Base-by-base conservation (phyloP, 768 basidiomycete species). In the Nevesoporus exiguus region DNA sequence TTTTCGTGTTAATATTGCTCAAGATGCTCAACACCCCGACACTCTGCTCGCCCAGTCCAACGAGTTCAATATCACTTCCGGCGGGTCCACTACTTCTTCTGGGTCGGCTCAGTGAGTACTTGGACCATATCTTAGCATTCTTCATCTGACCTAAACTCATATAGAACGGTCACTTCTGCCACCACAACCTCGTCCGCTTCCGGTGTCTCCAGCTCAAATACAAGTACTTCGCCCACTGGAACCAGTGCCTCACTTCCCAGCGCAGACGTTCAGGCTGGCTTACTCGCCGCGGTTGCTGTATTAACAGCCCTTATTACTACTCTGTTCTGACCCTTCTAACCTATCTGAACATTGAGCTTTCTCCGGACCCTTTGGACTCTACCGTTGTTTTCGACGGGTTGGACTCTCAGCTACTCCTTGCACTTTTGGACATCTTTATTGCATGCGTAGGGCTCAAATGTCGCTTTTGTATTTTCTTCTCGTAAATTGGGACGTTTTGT, bases 1-100 rank as follows among this genome's bases (percentile, higher is more conserved):
- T 33, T 94, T 80, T 80, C 85, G 80, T 52, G 77, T 95, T 70
- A 90, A 93, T 74, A 69, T 94, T 25, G 82, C 85, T 56, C 62
- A 74, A 60, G 76, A 80, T 59, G 57, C 75, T 3, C 51, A 77
- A 19, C 48, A 81, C 50, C 71, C 80, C 22, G 63, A 68, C 67
- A 70, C 71, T 47, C 83, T 93, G 59, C 77, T 82, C 49, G 89
- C 90, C 36, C 90, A 94, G 71, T 91, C 89, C 17, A 48, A 52
- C 25, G 65, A 81, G 51, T 94, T 93, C 70, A 71, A 66, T 61
- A 81, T 84, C 66, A 68, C 67, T 31, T 57, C 67, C 31, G 47
- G 29, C 27, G 42, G 29, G 7, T 50, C 70, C 7, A 44, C 67
- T 15, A 50, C 65, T 14, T 36, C 65, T 14, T 36, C 59, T 40